Base-by-base conservation (phyloP, 73 alveolate species). In the Breviolum minutum region DNA sequence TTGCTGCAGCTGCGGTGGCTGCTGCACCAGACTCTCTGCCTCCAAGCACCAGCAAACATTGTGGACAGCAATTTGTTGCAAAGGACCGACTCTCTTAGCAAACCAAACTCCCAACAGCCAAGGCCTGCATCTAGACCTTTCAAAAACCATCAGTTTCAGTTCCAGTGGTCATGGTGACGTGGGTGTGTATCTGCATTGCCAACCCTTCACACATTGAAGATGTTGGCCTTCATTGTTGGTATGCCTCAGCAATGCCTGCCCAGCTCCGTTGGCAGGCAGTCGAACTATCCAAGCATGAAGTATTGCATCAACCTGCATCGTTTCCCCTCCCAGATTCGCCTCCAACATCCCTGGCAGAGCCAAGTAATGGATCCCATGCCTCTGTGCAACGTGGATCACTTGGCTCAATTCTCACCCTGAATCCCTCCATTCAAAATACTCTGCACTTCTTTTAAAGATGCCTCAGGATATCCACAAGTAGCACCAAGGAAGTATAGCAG, bases 311-410 rank as follows among this genome's bases (percentile, higher is more conserved):
- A 40, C 3, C 54, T 40, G 54, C 54, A 40, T 40, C 54, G 54
- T 3, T 40, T 40, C 54, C 54, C 54, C 54, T 3, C 54, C 54
- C 54, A 40, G 54, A 40, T 40, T 24, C 19, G 86, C 98, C 98
- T 92, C 91, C 81, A 92, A 81, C 98, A 76, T 92, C 60, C 89
- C 17, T 19, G 98, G 98, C 98, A 92, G 81, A 40, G 90, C 98
- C 89, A 92, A 60, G 98, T 92, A 92, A 81, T 92, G 89, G n/a
- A 81, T 80, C 7, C 98, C 98, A 92, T 92, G 98, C 98, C 98
- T 92, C 62, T 22, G 17, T 24, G 7, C 63, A 30, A 8, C 22
- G 4, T 27, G 10, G n/a, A 24, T 27, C 62, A 27, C n/a, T 13
- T 17, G 63, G 32, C 74, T 20, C 74, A 11, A 22, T 83, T 27